phyloP scores from a whole-genome alignment of 371 early-diverging fungal genomes.

The Mucor sp. region DNA sequence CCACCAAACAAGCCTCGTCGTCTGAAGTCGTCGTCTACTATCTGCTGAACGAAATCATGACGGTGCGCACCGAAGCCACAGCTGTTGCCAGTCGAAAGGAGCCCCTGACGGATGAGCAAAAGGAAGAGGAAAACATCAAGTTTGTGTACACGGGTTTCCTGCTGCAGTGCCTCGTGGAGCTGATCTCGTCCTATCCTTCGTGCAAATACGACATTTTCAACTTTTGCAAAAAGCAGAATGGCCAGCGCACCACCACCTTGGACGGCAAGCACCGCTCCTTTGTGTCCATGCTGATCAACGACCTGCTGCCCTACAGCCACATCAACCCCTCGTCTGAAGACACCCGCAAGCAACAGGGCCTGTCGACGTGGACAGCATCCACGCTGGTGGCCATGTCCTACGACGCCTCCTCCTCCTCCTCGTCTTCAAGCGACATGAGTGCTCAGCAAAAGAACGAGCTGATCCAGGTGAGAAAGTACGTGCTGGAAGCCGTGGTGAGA shows the following conservation, averaged over 20 bases:
- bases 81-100: constrained; percentile 16
- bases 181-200: constrained; percentile 83
- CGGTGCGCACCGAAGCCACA: constrained; percentile 23
- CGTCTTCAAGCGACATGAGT: constrained; percentile 48
- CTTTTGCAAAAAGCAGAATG: constrained; percentile 55
- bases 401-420: constrained; percentile 35
- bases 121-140: constrained; percentile 38
- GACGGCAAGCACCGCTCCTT: constrained; percentile 40
- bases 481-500: constrained; percentile 63
- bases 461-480: constrained; percentile 66
- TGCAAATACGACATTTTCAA: constrained; percentile 76
- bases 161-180: constrained; percentile 84
- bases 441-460: constrained; percentile 56
- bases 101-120: constrained; percentile 14
- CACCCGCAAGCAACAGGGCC: constrained; percentile 59
- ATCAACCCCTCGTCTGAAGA: constrained; percentile 52
- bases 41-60: constrained; percentile 40
- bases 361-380: constrained; percentile 70
- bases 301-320: constrained; percentile 63
- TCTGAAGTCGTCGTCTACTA: constrained; percentile 41
- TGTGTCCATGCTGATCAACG: constrained; percentile 61
- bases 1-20: constrained; percentile 12
- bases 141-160: constrained; percentile 80
- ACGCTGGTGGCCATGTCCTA: constrained; percentile 63
- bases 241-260: constrained; percentile 33